These are phyloP conservation scores for Rugosomyces carneus DNA, from an alignment of 1,284 basidiomycete genomes.

Conservation along the genomic window DNA sequence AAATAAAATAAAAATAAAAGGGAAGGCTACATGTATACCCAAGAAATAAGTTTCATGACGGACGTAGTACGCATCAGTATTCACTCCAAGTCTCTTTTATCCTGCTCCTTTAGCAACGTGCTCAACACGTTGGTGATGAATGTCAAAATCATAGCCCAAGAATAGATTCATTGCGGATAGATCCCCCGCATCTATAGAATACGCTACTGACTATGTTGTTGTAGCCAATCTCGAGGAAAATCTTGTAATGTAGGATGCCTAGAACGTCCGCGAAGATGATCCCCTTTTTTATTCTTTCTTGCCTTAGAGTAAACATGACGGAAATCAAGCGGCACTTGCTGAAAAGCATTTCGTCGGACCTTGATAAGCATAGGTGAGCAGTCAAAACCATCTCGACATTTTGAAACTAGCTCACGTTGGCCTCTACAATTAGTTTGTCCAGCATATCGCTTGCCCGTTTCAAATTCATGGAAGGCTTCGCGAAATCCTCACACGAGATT, in stretches of 20 bases:
- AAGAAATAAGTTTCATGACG: constrained; percentile 18
- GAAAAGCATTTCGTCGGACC: constrained; percentile 47
- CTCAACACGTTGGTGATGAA: constrained; percentile 1
- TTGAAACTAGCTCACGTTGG: constrained; percentile 59
- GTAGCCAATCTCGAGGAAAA: constrained; percentile 81
- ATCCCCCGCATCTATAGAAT: too few relatives aligned
- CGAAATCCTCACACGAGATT: constrained; percentile 81
- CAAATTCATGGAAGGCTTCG: constrained; percentile 72
- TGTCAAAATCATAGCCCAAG: not conserved
- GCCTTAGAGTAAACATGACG: constrained; percentile 70
- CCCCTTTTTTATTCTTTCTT: constrained; percentile 65
- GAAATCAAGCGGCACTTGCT: constrained; percentile 67
- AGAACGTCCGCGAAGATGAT: constrained; percentile 53
- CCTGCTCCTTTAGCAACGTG: constrained; percentile 7
- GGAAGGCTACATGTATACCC: constrained; percentile 16
- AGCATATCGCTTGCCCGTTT: constrained; percentile 82
- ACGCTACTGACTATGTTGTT: constrained; percentile 17
- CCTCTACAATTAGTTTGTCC: constrained; percentile 63
- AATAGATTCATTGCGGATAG: not conserved
- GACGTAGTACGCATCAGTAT: not conserved
- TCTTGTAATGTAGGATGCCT: constrained; percentile 62
- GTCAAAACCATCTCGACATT: not conserved
- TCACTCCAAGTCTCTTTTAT: not conserved
- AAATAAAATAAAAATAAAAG: constrained; percentile 1
- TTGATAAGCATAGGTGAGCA: constrained; percentile 20